A percentile compares a stretch with the other conserved stretches of the same genome.
phyloP scores from a whole-genome alignment of 306 rosid species.

The Alnus glutinosa region DNA sequence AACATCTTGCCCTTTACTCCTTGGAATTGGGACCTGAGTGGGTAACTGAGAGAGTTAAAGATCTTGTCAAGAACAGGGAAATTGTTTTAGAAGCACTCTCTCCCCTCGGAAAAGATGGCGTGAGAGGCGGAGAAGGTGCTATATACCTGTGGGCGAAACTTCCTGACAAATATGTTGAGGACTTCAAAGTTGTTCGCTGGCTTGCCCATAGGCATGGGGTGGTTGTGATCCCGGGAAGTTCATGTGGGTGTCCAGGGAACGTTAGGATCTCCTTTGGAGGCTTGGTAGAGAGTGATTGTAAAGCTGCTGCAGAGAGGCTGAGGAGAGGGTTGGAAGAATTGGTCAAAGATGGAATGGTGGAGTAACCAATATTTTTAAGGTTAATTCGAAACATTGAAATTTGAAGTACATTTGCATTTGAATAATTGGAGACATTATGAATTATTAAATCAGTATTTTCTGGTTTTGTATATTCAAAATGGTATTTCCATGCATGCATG shows the following conservation, averaged over 20 bases:
- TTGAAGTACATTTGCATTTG: constrained; percentile 31
- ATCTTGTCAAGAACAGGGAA: constrained; percentile 61
- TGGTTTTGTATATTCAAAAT: constrained; percentile 4
- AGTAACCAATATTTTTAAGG: constrained; percentile 18
- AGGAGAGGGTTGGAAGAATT: constrained; percentile 78
- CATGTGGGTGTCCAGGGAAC: constrained; percentile 76
- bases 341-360: constrained; percentile 65
- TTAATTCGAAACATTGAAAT: constrained; percentile 17
- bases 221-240: constrained; percentile 85
- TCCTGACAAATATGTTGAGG: constrained; percentile 53
- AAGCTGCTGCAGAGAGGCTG: constrained; percentile 73
- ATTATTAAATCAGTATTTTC: background rate
- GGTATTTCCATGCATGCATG: background rate
- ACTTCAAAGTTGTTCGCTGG: constrained; percentile 77
- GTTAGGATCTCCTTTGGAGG: constrained; percentile 89
- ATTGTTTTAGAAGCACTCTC: constrained; percentile 69
- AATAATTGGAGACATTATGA: constrained; percentile 35
- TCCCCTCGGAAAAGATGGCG: constrained; percentile 71
- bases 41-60: constrained; percentile 68
- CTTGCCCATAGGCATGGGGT: constrained; percentile 75
- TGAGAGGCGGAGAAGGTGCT: constrained; percentile 96
- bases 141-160: constrained; percentile 97
- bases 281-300: constrained; percentile 72
- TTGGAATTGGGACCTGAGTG: constrained; percentile 76
- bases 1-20: constrained; percentile 81